Base-by-base conservation (phyloP, 2,329 filamentous ascomycete species). In the Fusarium robinianum region DNA sequence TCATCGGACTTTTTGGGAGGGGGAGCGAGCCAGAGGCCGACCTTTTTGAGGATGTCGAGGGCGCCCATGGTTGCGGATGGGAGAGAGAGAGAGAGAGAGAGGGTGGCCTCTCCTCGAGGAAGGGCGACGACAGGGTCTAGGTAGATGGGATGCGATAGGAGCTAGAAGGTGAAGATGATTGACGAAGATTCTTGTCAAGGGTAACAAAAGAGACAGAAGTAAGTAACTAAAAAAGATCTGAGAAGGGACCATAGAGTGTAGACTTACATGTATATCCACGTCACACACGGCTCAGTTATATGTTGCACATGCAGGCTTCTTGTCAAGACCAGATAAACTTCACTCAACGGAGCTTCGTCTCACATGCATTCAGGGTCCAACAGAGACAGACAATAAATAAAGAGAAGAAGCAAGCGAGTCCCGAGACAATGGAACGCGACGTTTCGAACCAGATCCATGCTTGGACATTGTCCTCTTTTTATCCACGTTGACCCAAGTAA, bases 1-100 rank as follows among this genome's bases (percentile, higher is more conserved):
- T 73, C 70, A 11, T 65, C 63, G 2, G 68, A 64, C 40, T 66
- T 66, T 27, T 57, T 53, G 8, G 69, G 64, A 29, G 67, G 58
- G 26, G 71, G 71, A 10, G 67, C 67, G 8, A 72, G 45, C 55
- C 57, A 63, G 24, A 58, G 37, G 23, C 57, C 61, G 19, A 66
- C 32, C 58, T 65, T 70, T 49, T 61, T 61, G 22, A 69, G 45
- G 15, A 51, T 31, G 7, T 41, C 41, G 12, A 55, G 44, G 26
- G 54, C 49, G 25, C 44, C 39, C 55, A 61, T 62, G 16, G 14
- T 50, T 22, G 25, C 4, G 15, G 22, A 25, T 4, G 31, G 17
- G 8, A 16, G 31, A 27, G 27, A 15, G 18, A 19, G 16, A 17
- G n/a, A 4, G 16, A n/a, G 10, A 18, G n/a, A 19, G 22, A 10